Conservation (phyloP, 2,329 filamentous ascomycete species). For the Cladosporium phlei region DNA sequence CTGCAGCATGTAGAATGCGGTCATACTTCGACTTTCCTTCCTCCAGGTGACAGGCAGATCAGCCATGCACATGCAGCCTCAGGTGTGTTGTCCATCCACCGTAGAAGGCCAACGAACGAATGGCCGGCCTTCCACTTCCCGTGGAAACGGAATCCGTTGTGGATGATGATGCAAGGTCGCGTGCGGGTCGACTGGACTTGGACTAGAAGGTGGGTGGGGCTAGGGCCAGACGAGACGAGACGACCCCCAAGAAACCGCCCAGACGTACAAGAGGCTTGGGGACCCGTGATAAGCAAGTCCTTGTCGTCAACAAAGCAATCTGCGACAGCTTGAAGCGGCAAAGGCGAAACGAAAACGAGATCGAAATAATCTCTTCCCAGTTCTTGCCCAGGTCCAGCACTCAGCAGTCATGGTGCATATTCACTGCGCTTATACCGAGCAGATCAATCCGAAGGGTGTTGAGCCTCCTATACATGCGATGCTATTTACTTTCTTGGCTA, state of each 20-base stretch:
- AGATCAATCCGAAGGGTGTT: constrained; percentile 40
- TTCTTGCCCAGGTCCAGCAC: too few relatives aligned
- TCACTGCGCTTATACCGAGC: constrained; percentile 40
- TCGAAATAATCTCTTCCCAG: too few relatives aligned
- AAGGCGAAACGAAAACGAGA: background rate
- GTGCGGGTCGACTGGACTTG: background rate
- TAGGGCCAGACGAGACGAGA: background rate
- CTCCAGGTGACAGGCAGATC: too few relatives aligned
- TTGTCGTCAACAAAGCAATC: constrained; percentile 15
- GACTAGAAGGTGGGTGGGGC: constrained; percentile 5
- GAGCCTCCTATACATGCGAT: constrained; percentile 24
- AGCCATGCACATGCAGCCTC: too few relatives aligned
- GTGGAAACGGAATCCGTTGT: too few relatives aligned
- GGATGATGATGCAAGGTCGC: background rate
- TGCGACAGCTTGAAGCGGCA: background rate
- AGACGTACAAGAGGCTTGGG: too few relatives aligned
- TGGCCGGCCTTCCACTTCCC: too few relatives aligned
- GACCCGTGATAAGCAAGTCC: constrained; percentile 12
- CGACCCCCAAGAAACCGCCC: too few relatives aligned
- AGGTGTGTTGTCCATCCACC: too few relatives aligned
- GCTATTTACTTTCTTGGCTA: constrained; percentile 2
- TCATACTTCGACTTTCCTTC: too few relatives aligned
- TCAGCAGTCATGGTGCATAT: constrained; percentile 35
- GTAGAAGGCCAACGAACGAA: too few relatives aligned
- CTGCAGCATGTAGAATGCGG: too few relatives aligned